Evolutionary conservation across 352 stramenopile genomes (phyloP).

Genomic region (Phytophthora sp.): DNA sequence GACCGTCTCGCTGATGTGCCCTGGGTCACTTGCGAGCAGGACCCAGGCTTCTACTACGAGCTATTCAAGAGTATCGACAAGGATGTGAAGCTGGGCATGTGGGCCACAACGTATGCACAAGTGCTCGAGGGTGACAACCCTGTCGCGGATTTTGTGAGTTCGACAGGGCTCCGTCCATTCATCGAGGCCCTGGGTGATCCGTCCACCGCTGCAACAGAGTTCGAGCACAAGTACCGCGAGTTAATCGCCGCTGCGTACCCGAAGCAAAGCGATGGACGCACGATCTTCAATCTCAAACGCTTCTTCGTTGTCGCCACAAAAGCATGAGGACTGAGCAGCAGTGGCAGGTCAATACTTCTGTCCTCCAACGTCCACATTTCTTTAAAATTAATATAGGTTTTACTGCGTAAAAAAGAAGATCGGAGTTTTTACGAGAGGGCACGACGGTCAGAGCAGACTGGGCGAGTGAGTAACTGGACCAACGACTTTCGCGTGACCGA

Average conservation of each 20-base stretch:
- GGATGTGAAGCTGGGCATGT: constrained; percentile 53
- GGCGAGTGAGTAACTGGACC: too few relatives aligned
- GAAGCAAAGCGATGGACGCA: constrained; percentile 54
- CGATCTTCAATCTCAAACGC: constrained; percentile 69
- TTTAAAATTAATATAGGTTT: background rate
- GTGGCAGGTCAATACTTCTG: constrained; percentile 5
- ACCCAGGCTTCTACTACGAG: constrained; percentile 72
- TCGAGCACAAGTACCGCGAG: constrained; percentile 63
- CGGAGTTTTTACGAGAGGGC: constrained; percentile 24
- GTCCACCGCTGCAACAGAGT: constrained; percentile 25
- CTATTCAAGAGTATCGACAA: constrained; percentile 44
- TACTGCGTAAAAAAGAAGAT: constrained; percentile 14
- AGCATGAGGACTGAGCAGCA: background rate
- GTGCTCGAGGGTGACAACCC: constrained; percentile 65
- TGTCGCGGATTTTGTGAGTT: constrained; percentile 70
- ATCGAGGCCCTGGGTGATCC: constrained; percentile 53
- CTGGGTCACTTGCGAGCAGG: constrained; percentile 68
- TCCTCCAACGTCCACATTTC: constrained; percentile 6
- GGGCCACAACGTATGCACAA: constrained; percentile 63
- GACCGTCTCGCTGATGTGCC: constrained; percentile 51
- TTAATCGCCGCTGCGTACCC: constrained; percentile 61
- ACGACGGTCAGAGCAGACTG: background rate
- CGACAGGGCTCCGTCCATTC: constrained; percentile 66
- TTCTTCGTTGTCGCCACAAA: constrained; percentile 66
- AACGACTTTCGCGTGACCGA: background rate